Base-by-base conservation (phyloP, 2,329 filamentous ascomycete genomes). In the Stachybotrys chartarum region DNA sequence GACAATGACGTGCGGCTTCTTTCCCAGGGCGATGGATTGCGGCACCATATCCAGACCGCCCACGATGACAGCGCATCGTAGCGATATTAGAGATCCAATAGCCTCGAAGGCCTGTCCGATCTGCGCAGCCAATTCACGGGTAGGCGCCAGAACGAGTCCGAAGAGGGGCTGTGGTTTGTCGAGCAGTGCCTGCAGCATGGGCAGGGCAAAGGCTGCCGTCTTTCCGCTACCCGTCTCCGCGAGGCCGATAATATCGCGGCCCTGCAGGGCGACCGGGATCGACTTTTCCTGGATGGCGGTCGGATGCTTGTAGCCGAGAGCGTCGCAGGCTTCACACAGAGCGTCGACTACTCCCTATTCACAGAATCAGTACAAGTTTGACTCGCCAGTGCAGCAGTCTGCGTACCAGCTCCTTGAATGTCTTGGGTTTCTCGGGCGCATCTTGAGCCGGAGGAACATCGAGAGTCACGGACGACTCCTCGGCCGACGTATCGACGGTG, bases 181-280 rank as follows among this genome's bases (percentile, higher is more conserved):
- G 74, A 97, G 88, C 1, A 99, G 82, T 3, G 88, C 85, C 70
- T 97, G 92, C 3, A 99, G 81, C 45, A 99, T 95, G 1, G 94
- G 94, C 3, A 99, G 78, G 0, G 91, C 91, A 69, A 97, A 99
- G 0, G 94, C 92, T 7, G 91, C 93, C 0, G 94, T 97, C 77
- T 97, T 99, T 73, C 94, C 94, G 67, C 86, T 91, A 63, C 94
- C 94, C 0, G 94, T 99, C 73, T 99, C 93, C 35, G 94, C 94
- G 53, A 97, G 80, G 47, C 92, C 94, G 63, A 99, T 96, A 39
- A 97, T 78, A 70, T 97, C 94, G 65, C 91, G 84, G 53, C 88
- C 86, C 65, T 88, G 74, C 5, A 97, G 79, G 42, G 92, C 92
- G 53, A 81, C 70, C 5, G 93, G 93, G 63, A 97, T 96, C 0